A percentile compares a stretch with the other conserved stretches of the same genome.
These are phyloP conservation scores for Chloris gayana DNA, from an alignment of 176 grass and related monocot species.

Conservation along the genomic window DNA sequence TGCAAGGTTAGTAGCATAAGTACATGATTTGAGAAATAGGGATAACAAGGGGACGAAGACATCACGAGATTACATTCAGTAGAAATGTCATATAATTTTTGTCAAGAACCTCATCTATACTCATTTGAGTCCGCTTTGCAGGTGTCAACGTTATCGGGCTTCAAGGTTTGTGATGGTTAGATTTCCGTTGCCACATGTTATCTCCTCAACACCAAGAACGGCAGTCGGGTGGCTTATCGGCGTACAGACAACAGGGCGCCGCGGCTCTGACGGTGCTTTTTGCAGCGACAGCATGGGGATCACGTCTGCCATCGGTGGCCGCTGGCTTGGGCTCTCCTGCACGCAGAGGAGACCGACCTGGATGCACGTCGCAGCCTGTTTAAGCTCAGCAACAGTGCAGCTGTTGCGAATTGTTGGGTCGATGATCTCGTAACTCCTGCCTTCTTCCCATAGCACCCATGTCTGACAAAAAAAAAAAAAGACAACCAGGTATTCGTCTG, in stretches of 20 bases:
- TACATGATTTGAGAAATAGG: no score
- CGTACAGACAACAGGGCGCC: slow-evolving; percentile 31
- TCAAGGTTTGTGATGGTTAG: slow-evolving; percentile 30
- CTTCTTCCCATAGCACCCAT: slow-evolving; percentile 40
- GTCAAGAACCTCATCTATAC: no score
- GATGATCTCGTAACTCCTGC: slow-evolving; percentile 9
- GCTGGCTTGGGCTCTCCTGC: slow-evolving; percentile 42
- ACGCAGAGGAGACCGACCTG: slow-evolving; percentile 47
- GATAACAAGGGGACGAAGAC: no score
- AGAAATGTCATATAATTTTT: no score
- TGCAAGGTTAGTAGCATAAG: no score
- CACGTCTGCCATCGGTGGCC: slow-evolving; percentile 26
- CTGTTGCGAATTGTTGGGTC: slow-evolving; percentile 20
- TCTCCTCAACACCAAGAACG: neutral
- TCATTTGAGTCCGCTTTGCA: no score
- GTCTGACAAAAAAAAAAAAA: slow-evolving; percentile 31
- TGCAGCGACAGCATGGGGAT: slow-evolving; percentile 40
- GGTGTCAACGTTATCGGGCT: slow-evolving; percentile 34
- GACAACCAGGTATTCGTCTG: neutral
- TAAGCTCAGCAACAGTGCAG: slow-evolving; percentile 16
- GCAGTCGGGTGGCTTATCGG: neutral
- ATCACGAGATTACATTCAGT: no score
- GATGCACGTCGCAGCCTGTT: slow-evolving; percentile 31
- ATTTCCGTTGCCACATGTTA: neutral
- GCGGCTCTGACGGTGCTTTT: neutral